Percentiles rank a stretch among this genome's conserved stretches.
Evolutionary conservation across 2,329 filamentous ascomycete species (phyloP).

Genomic region (Colletotrichum incanum): DNA sequence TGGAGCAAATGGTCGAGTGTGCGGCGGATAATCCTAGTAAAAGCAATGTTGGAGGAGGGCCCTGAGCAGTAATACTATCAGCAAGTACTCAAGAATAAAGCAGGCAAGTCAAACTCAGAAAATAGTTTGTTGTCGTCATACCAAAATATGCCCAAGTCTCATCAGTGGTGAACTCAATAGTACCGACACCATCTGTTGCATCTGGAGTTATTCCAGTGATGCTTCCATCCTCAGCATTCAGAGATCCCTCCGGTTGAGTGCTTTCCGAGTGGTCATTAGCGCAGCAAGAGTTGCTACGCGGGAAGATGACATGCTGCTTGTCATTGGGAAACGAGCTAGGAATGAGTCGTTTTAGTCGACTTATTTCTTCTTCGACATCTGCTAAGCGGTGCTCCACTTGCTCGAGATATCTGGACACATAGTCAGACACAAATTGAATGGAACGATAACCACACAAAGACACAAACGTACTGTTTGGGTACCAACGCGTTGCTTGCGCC

Average conservation of each 20-base stretch:
- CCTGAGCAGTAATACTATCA: conserved; percentile 21
- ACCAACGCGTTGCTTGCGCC: conserved; percentile 34
- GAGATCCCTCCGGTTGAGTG: not conserved
- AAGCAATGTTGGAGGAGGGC: conserved; percentile 47
- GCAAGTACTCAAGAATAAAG: not conserved
- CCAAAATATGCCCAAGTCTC: conserved; percentile 45
- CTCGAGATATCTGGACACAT: conserved; percentile 38
- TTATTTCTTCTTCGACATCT: conserved; percentile 43
- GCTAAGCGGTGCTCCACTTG: conserved; percentile 44
- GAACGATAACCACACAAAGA: not conserved
- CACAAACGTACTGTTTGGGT: conserved; percentile 34
- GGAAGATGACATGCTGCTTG: conserved; percentile 19
- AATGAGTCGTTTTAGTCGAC: conserved; percentile 39
- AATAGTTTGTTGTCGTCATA: conserved; percentile 6
- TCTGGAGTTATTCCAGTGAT: conserved; percentile 41
- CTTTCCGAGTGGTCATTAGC: conserved; percentile 10
- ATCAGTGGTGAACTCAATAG: conserved; percentile 46
- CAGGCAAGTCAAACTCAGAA: not conserved
- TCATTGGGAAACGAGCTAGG: conserved; percentile 2
- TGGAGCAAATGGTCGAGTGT: conserved; percentile 39
- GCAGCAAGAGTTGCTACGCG: not conserved
- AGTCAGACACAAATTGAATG: not conserved
- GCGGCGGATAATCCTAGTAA: conserved; percentile 44
- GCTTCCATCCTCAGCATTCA: conserved; percentile 39
- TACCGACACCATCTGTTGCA: conserved; percentile 46